Conservation (phyloP, 2,329 filamentous ascomycete species). For the Verticillium alfalfae region DNA sequence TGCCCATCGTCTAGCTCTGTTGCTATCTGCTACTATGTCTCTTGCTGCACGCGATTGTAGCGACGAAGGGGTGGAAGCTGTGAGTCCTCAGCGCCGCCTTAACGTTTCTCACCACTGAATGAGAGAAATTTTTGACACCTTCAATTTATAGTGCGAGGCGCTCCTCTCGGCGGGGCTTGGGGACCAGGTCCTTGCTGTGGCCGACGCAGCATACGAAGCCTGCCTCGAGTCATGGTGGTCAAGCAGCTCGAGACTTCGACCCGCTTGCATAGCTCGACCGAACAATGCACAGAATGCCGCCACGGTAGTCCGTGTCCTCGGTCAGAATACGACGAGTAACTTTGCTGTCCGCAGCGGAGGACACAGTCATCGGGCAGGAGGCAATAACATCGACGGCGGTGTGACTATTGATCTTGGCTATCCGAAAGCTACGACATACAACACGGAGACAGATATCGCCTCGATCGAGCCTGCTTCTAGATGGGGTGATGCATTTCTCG, state of each 20-base stretch:
- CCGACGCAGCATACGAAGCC: constrained; percentile 4
- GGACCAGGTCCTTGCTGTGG: constrained; percentile 1
- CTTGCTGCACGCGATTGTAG: not conserved
- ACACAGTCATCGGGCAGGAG: constrained; percentile 33
- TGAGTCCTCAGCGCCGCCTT: not conserved
- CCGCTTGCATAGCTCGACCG: constrained; percentile 19
- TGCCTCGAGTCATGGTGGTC: constrained; percentile 12
- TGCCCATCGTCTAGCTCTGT: not conserved
- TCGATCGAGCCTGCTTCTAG: constrained; percentile 35
- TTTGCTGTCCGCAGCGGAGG: constrained; percentile 41
- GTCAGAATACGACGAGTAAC: constrained; percentile 16
- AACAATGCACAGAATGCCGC: constrained; percentile 16
- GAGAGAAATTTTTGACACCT: not conserved
- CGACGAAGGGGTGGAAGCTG: not conserved
- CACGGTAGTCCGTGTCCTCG: constrained; percentile 5
- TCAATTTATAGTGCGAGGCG: constrained; percentile 6
- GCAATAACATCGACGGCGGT: constrained; percentile 32
- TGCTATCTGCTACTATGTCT: not conserved
- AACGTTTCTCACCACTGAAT: not conserved
- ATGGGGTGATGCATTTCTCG: constrained; percentile 35
- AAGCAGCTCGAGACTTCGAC: constrained; percentile 11
- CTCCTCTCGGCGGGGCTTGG: constrained; percentile 2
- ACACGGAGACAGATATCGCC: constrained; percentile 23
- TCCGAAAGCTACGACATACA: constrained; percentile 28
- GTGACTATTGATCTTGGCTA: constrained; percentile 36